Evolutionary conservation across 768 basidiomycete genomes (phyloP).

Genomic region (Infundibulicybe gibba): DNA sequence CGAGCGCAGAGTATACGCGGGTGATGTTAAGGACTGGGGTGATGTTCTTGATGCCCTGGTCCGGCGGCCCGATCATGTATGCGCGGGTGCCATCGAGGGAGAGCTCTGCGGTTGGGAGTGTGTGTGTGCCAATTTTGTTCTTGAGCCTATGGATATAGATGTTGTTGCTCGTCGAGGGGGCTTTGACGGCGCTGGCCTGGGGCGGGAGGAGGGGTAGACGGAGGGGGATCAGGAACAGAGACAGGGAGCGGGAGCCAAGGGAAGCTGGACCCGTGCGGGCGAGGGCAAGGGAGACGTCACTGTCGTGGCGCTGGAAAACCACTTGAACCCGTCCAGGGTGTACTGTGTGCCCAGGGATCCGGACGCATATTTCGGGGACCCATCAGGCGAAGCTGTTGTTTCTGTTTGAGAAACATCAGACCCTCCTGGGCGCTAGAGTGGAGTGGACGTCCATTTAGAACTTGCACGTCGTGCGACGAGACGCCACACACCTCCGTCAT

Average conservation of each 20-base stretch:
- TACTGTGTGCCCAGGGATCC: conserved; percentile 48
- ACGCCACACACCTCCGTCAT: conserved; percentile 63
- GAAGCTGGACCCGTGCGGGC: conserved; percentile 61
- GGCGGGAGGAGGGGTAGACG: conserved; percentile 47
- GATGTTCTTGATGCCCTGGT: conserved; percentile 64
- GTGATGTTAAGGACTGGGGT: conserved; percentile 76
- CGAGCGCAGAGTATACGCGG: conserved; percentile 60
- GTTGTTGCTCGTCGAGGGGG: conserved; percentile 54
- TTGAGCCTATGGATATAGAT: conserved; percentile 72
- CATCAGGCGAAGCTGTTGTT: conserved; percentile 47
- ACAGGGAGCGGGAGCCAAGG: conserved; percentile 62
- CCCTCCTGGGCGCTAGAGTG: conserved; percentile 69
- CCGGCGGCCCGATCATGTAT: conserved; percentile 56
- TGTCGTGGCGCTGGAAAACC: conserved; percentile 87
- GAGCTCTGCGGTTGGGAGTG: conserved; percentile 75
- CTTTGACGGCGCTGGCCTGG: conserved; percentile 34
- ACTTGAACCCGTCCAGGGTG: conserved; percentile 68
- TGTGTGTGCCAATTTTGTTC: conserved; percentile 74
- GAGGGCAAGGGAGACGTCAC: conserved; percentile 66
- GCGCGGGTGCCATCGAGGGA: conserved; percentile 55
- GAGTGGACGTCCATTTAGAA: conserved; percentile 23
- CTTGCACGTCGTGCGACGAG: conserved; percentile 27
- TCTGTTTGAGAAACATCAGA: conserved; percentile 77
- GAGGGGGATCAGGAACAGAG: conserved; percentile 73
- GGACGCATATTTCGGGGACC: conserved; percentile 10